Evolutionary conservation across 768 basidiomycete genomes (phyloP).

Genomic region (Mycena epipterygia): DNA sequence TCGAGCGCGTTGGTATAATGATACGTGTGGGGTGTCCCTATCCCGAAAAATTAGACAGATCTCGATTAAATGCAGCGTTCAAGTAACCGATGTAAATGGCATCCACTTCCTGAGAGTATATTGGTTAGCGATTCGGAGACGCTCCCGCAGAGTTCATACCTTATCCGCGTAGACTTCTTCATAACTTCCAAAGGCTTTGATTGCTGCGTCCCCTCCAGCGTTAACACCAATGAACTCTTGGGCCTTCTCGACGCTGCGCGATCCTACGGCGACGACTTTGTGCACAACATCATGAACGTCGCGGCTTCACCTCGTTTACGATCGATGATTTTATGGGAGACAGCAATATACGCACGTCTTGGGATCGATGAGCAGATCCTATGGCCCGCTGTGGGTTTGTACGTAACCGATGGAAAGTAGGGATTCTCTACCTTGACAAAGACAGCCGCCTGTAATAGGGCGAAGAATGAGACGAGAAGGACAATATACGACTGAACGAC

Average conservation of each 20-base stretch:
- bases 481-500: constrained; percentile 13
- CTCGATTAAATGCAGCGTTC: not conserved
- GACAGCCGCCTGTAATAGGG: constrained; percentile 47
- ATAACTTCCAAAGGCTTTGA: constrained; percentile 82
- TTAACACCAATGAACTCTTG: constrained; percentile 73
- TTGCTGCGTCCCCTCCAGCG: constrained; percentile 62
- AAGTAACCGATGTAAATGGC: constrained; percentile 79
- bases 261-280: constrained; percentile 82
- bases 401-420: not conserved
- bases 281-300: constrained; percentile 75
- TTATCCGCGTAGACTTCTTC: constrained; percentile 79
- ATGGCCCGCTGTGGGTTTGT: not conserved
- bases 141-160: constrained; percentile 51
- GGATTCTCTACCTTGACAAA: constrained; percentile 72
- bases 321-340: not conserved
- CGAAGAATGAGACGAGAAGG: not conserved
- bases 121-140: too few species aligned
- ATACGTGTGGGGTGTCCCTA: constrained; percentile 87
- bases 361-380: constrained; percentile 86
- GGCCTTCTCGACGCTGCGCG: constrained; percentile 78
- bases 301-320: constrained; percentile 59
- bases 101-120: constrained; percentile 70
- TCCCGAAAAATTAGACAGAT: not conserved
- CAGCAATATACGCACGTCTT: constrained; percentile 59
- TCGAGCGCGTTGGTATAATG: constrained; percentile 86